Base-by-base conservation (phyloP, 371 early-diverging fungal species). In the Apophysomyces variabilis region DNA sequence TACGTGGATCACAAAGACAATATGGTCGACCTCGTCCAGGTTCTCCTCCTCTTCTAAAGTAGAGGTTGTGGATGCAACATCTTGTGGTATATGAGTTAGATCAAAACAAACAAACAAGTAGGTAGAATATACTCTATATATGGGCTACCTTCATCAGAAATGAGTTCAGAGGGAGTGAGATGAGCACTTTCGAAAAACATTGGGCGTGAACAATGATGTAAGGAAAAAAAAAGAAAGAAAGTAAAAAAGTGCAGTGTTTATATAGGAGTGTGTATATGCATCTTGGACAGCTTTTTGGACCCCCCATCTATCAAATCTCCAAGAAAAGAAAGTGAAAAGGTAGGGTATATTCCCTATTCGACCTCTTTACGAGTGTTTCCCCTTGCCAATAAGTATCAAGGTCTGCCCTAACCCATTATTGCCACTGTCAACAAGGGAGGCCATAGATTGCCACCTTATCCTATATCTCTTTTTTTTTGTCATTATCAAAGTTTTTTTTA, bases 1-100 rank as follows among this genome's bases (percentile, higher is more conserved):
- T 73, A 77, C 83, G 72, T 90, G 90, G 43, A 90, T 85, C 16
- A 90, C 86, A 73, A 87, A 88, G 32, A 84, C 72, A 7, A 84
- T 60, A 58, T 83, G 84, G 38, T 83, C 75, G 13, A 76, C 70
- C 32, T 45, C 64, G 14, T 59, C 38, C 38, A 38, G 47, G 8
- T 26, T 18, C 36, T 44, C 35, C 58, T 66, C 62, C 62, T 65
- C 66, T 35, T 16, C 50, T 38, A 62, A 35, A n/a, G 21, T n/a
- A 43, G 43, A 61, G 14, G 44, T 5, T 16, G 43, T 16, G 16
- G 39, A 58, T 14, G 36, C 32, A 6, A 12, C 37, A 58, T 58
- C 32, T 60, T 32, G 39, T 41, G n/a, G 36, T 7, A 32, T 59
- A 38, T 38, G 32, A 3, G 7, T 7, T 14, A 18, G 38, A 57